These are phyloP conservation scores for Trichoderma virens DNA, from an alignment of 495 filamentous ascomycete genomes.

Conservation along the genomic window DNA sequence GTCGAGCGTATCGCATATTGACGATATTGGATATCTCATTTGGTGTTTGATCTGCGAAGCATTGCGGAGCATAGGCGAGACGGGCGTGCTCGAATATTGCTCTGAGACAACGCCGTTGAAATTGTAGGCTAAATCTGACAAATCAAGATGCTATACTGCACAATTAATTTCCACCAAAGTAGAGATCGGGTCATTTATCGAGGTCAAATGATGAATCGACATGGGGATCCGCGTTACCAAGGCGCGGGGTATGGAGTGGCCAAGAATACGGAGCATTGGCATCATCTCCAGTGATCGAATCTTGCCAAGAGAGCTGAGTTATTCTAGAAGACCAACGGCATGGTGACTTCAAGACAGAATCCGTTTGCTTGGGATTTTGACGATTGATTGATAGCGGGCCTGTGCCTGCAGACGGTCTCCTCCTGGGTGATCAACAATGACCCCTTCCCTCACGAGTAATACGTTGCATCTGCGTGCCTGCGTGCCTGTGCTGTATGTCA, in stretches of 20 bases:
- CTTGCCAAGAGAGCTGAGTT: neutral
- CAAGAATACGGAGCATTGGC: neutral
- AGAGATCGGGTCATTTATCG: neutral
- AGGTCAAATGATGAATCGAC: neutral
- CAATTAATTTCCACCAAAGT: neutral
- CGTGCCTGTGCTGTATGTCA: neutral
- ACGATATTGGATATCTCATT: neutral
- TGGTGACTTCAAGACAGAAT: too few relatives aligned
- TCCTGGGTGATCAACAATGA: too few relatives aligned
- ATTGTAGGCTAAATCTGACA: too few relatives aligned
- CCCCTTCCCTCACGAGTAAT: too few relatives aligned
- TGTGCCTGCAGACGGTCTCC: neutral
- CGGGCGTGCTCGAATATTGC: neutral
- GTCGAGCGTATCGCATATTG: neutral
- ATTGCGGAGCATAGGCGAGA: neutral
- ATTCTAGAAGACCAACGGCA: neutral
- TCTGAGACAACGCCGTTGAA: neutral
- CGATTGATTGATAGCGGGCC: neutral
- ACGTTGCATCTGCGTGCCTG: too few relatives aligned
- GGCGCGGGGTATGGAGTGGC: neutral
- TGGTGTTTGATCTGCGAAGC: slow-evolving; percentile 1
- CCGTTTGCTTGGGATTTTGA: neutral
- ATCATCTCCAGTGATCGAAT: neutral
- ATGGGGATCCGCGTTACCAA: neutral
- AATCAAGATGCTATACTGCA: neutral